A percentile compares a stretch with the other conserved stretches of the same genome.
Evolutionary conservation across 352 stramenopile species (phyloP).

Genomic region (Pythium biforme): DNA sequence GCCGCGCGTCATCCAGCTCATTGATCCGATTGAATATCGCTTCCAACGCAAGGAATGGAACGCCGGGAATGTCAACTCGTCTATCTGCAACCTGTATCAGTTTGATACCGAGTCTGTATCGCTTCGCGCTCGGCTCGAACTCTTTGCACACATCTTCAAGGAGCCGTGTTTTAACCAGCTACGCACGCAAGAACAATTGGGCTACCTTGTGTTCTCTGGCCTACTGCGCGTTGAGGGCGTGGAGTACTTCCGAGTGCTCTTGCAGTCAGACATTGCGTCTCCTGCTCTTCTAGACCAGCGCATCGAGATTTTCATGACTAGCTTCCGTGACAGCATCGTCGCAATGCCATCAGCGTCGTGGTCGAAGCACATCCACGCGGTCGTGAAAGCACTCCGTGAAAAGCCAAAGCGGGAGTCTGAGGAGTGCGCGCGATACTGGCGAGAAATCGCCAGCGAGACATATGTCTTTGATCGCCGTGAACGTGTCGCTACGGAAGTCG

Average conservation of each 20-base stretch:
- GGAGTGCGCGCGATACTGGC: conserved; percentile 61
- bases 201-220: conserved; percentile 85
- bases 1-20: conserved; percentile 59
- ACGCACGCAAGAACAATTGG: conserved; percentile 92
- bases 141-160: conserved; percentile 88
- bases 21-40: conserved; percentile 44
- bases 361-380: conserved; percentile 59
- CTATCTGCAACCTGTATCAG: conserved; percentile 74
- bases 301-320: conserved; percentile 66
- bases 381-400: conserved; percentile 56
- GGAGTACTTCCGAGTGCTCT: conserved; percentile 72
- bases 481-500: conserved; percentile 50
- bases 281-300: conserved; percentile 62
- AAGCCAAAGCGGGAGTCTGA: conserved; percentile 73
- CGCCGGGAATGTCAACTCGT: conserved; percentile 71
- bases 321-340: conserved; percentile 41
- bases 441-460: conserved; percentile 59
- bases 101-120: conserved; percentile 47
- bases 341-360: conserved; percentile 35
- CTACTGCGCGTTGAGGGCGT: conserved; percentile 46
- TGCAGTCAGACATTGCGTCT: conserved; percentile 76
- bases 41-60: conserved; percentile 65
- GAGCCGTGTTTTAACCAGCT: conserved; percentile 92
- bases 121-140: conserved; percentile 50
- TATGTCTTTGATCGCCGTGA: conserved; percentile 69